Conservation (phyloP, 306 rosid genomes). For the Citrullus colocynthis region DNA sequence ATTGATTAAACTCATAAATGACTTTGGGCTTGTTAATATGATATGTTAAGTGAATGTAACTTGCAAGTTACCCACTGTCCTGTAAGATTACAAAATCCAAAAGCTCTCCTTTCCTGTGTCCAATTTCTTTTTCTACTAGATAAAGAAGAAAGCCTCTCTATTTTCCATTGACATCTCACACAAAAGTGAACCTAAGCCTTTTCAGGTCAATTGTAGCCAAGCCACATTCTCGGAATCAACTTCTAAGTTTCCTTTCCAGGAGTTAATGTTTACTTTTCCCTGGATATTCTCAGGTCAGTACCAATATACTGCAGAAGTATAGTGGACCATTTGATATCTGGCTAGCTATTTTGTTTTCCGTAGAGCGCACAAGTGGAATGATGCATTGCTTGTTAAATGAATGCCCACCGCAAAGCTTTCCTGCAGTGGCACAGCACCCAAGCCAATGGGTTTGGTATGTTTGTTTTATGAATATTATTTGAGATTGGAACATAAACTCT, state of each 20-base stretch:
- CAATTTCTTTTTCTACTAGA: neutral
- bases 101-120: neutral
- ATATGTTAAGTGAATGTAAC: too few species aligned
- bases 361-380: constrained; percentile 27
- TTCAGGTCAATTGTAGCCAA: neutral
- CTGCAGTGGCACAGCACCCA: constrained; percentile 74
- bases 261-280: neutral
- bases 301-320: constrained; percentile 68
- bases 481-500: neutral
- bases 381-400: constrained; percentile 56
- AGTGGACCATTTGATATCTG: constrained; percentile 80
- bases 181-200: neutral
- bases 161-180: neutral
- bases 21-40: too few species aligned
- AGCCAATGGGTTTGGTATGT: constrained; percentile 89
- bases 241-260: neutral
- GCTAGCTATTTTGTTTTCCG: constrained; percentile 38
- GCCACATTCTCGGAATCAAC: neutral
- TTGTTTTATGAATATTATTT: constrained; percentile 3
- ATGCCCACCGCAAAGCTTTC: constrained; percentile 44
- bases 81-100: neutral
- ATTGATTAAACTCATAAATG: too few species aligned
- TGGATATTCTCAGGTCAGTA: constrained; percentile 44
- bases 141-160: neutral
- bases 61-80: neutral